Conservation (phyloP, 176 grass and related monocot genomes). For the Eragrostis nindensis region DNA sequence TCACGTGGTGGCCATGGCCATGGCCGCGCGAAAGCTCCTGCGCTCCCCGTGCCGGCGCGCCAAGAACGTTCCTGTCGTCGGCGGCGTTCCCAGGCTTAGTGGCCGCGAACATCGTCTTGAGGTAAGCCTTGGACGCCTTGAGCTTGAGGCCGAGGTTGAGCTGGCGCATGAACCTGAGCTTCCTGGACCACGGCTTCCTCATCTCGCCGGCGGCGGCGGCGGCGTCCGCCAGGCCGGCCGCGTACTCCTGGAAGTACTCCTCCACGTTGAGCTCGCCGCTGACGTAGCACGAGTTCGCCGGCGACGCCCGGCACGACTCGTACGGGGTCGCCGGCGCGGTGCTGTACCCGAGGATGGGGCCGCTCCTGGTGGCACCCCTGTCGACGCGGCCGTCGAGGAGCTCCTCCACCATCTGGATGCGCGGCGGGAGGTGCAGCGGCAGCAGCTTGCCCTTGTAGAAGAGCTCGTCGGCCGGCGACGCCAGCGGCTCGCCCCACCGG, state of each 20-base stretch:
- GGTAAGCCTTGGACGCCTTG: conserved; percentile 76
- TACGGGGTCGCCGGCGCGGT: conserved; percentile 69
- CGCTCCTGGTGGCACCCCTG: no score
- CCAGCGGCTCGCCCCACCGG: conserved; percentile 39
- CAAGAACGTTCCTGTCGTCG: conserved; percentile 33
- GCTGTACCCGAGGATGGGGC: conserved; percentile 13
- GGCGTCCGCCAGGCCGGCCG: conserved; percentile 36
- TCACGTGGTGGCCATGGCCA: conserved; percentile 23
- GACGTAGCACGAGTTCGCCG: conserved; percentile 73
- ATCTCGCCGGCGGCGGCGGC: not conserved
- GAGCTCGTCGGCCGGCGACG: conserved; percentile 85
- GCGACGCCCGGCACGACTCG: conserved; percentile 69
- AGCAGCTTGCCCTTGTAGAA: conserved; percentile 97
- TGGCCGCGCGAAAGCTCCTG: conserved; percentile 18
- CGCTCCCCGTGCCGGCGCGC: not conserved
- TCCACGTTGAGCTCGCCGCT: conserved; percentile 78
- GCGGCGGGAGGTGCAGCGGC: conserved; percentile 77
- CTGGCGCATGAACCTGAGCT: conserved; percentile 63
- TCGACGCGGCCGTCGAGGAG: conserved; percentile 41
- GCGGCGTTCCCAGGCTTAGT: conserved; percentile 34
- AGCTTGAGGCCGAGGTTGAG: conserved; percentile 65
- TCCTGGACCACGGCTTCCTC: conserved; percentile 75
- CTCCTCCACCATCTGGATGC: conserved; percentile 76
- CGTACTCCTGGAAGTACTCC: conserved; percentile 87
- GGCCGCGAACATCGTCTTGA: conserved; percentile 74